Base-by-base conservation (phyloP, 1,284 basidiomycete genomes). In the Trametes versicolor region DNA sequence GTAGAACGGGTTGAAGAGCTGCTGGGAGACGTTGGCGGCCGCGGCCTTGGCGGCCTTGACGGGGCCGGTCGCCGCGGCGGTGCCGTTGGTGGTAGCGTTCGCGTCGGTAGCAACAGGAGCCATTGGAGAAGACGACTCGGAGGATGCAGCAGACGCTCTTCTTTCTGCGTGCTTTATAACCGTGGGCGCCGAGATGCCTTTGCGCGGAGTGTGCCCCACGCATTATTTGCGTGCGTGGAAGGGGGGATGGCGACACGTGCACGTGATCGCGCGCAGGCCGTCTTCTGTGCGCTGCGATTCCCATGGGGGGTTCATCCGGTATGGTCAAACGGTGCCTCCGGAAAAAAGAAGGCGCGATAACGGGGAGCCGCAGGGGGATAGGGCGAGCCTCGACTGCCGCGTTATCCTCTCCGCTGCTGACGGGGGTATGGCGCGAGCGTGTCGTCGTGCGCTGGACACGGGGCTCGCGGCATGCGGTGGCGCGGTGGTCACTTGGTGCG, bases 1-100 rank as follows among this genome's bases (percentile, higher is more conserved):
- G 70, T 91, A 90, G 76, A 91, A 91, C 0, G 88, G 86, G 71
- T 91, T 91, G 77, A 87, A 80, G 47, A 83, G 68, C 61, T 72
- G 71, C 36, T 34, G 12, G 15, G 57, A n/a, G n/a, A n/a, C n/a
- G n/a, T n/a, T 47, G 41, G 27, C 54, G 27, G 29, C 59, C 47
- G 64, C 63, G 43, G 67, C 65, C 63, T 72, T 72, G 21, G 67
- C 60, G 25, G n/a, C n/a, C n/a, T n/a, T n/a, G n/a, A n/a, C n/a
- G n/a, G n/a, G 59, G 58, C 50, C 59, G 58, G 55, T 65, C 63
- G 55, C n/a, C n/a, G 64, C 27, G 49, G 64, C 27, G 47, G 64
- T 62, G 43, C 65, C 65, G 36, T 74, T 68, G 51, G 72, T 52
- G 39, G 58, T 36, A 25, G 59, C 34, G 56, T 59, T 53, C 15